Evolutionary conservation across 179 eudicot species (phyloP).

Genomic region (Spinacia oleracea): DNA sequence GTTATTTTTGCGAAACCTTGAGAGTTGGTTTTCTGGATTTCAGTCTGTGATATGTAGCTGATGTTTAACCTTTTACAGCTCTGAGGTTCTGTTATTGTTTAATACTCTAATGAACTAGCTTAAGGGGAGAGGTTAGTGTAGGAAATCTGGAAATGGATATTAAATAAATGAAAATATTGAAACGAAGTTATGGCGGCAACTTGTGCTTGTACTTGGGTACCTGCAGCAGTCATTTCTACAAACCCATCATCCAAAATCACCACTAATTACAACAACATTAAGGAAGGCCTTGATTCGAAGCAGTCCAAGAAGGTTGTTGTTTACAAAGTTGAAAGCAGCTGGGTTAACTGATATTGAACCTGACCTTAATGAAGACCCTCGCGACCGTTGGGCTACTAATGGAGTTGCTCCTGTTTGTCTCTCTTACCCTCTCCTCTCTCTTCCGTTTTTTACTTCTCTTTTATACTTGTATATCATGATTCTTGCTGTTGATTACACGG

Average conservation of each 20-base stretch:
- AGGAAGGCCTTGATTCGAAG: constrained; percentile 15
- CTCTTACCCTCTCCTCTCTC: background rate
- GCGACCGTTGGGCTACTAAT: constrained; percentile 69
- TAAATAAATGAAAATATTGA: too few species aligned
- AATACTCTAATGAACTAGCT: too few species aligned
- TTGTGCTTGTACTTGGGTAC: background rate
- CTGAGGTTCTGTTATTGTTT: too few species aligned
- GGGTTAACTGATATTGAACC: constrained; percentile 77
- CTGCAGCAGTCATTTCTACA: constrained; percentile 30
- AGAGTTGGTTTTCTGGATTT: too few species aligned
- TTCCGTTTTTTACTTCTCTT: background rate
- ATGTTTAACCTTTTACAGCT: too few species aligned
- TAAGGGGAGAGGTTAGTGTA: too few species aligned
- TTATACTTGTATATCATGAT: background rate
- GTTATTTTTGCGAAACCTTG: too few species aligned
- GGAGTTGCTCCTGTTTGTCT: constrained; percentile 52
- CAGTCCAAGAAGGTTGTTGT: constrained; percentile 19
- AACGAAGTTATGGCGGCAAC: background rate
- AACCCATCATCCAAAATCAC: constrained; percentile 40
- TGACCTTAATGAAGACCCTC: constrained; percentile 78
- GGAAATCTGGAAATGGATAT: too few species aligned
- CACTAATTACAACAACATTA: background rate
- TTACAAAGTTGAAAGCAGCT: constrained; percentile 56
- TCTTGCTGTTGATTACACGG: too few species aligned
- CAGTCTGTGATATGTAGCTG: too few species aligned